A percentile compares a stretch with the other conserved stretches of the same genome.
These are phyloP conservation scores for Mucor sp. DNA, from an alignment of 371 early-diverging fungal genomes.

Conservation along the genomic window DNA sequence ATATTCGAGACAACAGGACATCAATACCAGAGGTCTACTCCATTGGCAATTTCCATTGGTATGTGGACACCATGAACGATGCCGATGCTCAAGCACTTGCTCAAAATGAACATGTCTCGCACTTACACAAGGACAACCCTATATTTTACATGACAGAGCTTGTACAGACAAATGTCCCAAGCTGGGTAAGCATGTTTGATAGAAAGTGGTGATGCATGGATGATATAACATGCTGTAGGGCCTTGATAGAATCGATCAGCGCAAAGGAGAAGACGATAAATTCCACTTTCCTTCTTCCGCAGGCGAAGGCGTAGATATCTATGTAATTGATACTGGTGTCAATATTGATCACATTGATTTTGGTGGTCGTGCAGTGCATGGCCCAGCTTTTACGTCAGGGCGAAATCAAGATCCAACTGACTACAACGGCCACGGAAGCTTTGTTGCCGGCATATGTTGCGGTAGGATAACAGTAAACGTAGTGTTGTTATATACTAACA, in stretches of 20 bases:
- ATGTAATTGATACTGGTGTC: conserved; percentile 61
- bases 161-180: conserved; percentile 1
- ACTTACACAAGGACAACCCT: conserved; percentile 2
- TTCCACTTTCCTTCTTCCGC: conserved; percentile 18
- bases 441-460: conserved; percentile 35
- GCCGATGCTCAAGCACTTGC: background rate
- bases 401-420: conserved; percentile 47
- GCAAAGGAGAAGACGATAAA: conserved; percentile 11
- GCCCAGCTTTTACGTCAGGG: conserved; percentile 40
- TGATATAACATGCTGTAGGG: conserved; percentile 12
- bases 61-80: background rate
- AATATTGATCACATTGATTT: conserved; percentile 61
- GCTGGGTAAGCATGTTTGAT: background rate
- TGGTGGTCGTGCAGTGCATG: conserved; percentile 64
- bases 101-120: background rate
- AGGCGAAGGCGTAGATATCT: conserved; percentile 37
- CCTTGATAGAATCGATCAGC: conserved; percentile 28
- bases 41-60: conserved; percentile 8
- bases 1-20: background rate
- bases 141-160: conserved; percentile 1
- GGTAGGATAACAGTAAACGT: conserved; percentile 15
- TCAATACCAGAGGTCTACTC: background rate
- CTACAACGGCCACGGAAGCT: conserved; percentile 68
- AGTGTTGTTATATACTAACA: background rate
- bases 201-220: no score